Conservation (phyloP, 495 filamentous ascomycete genomes). For the Hyaloscypha hepaticicola region DNA sequence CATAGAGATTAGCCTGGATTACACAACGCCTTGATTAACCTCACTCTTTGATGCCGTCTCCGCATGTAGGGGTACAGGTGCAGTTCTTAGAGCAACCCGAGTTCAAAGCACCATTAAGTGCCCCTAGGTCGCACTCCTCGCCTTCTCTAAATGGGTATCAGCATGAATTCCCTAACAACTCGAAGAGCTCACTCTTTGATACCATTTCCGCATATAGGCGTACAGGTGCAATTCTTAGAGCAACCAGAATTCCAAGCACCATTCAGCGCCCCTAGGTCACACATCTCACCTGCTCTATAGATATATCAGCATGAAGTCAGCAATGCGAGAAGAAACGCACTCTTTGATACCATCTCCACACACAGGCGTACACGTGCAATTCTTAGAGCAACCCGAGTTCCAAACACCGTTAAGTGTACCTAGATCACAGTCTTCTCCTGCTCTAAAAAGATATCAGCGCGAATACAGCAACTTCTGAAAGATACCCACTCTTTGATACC, state of each 20-base stretch:
- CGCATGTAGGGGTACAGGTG: background rate
- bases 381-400: background rate
- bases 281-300: background rate
- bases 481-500: background rate
- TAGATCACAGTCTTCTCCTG: background rate
- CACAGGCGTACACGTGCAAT: background rate
- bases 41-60: background rate
- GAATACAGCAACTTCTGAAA: background rate
- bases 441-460: background rate
- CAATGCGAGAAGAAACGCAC: background rate
- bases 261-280: background rate
- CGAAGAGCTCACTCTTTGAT: background rate
- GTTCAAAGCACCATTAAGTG: constrained; percentile 1
- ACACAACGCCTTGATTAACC: too few relatives aligned
- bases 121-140: constrained; percentile 8
- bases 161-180: background rate
- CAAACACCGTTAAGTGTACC: background rate
- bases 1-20: too few relatives aligned
- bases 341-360: background rate
- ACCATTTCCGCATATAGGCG: background rate
- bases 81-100: background rate
- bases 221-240: background rate
- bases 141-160: background rate
- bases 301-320: background rate
- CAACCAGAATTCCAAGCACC: background rate